Evolutionary conservation across 768 basidiomycete species (phyloP).

Genomic region (Leccinum rimulosum): DNA sequence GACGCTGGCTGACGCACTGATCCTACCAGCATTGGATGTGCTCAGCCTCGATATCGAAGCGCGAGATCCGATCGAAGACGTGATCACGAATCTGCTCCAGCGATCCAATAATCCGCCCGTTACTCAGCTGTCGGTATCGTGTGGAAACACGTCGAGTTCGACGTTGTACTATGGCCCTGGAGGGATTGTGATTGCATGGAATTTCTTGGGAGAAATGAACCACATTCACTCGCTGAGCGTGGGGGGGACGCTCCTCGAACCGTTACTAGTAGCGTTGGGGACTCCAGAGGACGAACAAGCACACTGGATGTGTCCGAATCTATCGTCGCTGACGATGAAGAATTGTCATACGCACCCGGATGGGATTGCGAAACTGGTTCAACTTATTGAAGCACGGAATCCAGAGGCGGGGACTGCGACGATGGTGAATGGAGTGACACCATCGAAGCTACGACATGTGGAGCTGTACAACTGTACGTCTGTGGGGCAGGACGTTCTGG

Average conservation of each 20-base stretch:
- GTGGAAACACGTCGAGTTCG: slow-evolving; percentile 39
- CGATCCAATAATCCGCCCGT: slow-evolving; percentile 60
- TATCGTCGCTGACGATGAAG: slow-evolving; percentile 59
- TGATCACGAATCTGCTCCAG: slow-evolving; percentile 56
- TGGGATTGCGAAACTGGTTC: slow-evolving; percentile 64
- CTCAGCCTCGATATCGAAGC: slow-evolving; percentile 70
- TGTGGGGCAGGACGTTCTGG: slow-evolving; percentile 65
- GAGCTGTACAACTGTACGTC: slow-evolving; percentile 67
- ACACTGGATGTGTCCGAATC: slow-evolving; percentile 63
- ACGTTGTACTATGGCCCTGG: slow-evolving; percentile 59
- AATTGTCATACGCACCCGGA: slow-evolving; percentile 65
- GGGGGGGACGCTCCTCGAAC: slow-evolving; percentile 65
- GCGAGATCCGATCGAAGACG: slow-evolving; percentile 73
- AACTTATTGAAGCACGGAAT: slow-evolving; percentile 70
- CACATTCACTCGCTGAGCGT: slow-evolving; percentile 59
- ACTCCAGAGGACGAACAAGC: slow-evolving; percentile 57
- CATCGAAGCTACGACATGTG: slow-evolving; percentile 51
- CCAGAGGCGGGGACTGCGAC: slow-evolving; percentile 42
- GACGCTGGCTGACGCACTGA: slow-evolving; percentile 58
- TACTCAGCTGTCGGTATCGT: slow-evolving; percentile 60
- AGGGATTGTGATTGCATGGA: slow-evolving; percentile 63
- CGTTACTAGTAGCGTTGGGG: slow-evolving; percentile 55
- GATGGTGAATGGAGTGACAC: slow-evolving; percentile 46
- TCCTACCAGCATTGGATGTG: slow-evolving; percentile 54
- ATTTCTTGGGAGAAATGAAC: slow-evolving; percentile 57